These are phyloP conservation scores for Metroxylon sagu DNA, from an alignment of 176 grass and related monocot genomes.

Conservation along the genomic window DNA sequence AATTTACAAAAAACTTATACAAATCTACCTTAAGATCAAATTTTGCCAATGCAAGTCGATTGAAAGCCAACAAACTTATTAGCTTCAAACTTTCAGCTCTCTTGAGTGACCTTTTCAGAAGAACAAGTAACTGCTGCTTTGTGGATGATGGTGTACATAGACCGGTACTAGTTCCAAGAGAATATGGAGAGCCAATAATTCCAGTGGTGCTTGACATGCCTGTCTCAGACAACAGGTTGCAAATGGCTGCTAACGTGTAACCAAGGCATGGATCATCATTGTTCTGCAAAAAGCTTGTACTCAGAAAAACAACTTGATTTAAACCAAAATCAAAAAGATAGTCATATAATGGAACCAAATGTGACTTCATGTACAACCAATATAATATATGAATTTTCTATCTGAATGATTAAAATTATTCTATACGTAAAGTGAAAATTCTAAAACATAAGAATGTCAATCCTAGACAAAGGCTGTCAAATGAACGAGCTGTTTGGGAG, in stretches of 20 bases:
- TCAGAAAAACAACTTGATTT: background rate
- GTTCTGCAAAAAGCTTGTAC: slow-evolving; percentile 43
- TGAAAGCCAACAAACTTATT: slow-evolving; percentile 62
- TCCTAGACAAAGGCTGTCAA: too few species aligned
- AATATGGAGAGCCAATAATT: slow-evolving; percentile 67
- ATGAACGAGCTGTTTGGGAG: too few species aligned
- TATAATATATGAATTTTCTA: too few species aligned
- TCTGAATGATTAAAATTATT: too few species aligned
- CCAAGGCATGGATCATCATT: slow-evolving; percentile 91
- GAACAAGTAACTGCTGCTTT: slow-evolving; percentile 84
- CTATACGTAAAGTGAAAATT: too few species aligned
- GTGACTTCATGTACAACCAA: too few species aligned
- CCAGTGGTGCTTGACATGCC: slow-evolving; percentile 59
- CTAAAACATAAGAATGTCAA: too few species aligned
- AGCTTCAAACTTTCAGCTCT: slow-evolving; percentile 88
- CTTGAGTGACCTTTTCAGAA: slow-evolving; percentile 77
- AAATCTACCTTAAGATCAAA: slow-evolving; percentile 78
- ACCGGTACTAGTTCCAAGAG: slow-evolving; percentile 71
- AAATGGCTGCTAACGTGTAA: slow-evolving; percentile 89
- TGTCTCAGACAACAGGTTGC: slow-evolving; percentile 76
- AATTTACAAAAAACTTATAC: background rate
- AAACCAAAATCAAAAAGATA: too few species aligned
- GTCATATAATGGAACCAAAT: too few species aligned
- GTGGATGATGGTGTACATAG: slow-evolving; percentile 64
- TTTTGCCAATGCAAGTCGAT: slow-evolving; percentile 78